Base-by-base conservation (phyloP, 2,329 filamentous ascomycete species). In the Cladosporium colombiae region DNA sequence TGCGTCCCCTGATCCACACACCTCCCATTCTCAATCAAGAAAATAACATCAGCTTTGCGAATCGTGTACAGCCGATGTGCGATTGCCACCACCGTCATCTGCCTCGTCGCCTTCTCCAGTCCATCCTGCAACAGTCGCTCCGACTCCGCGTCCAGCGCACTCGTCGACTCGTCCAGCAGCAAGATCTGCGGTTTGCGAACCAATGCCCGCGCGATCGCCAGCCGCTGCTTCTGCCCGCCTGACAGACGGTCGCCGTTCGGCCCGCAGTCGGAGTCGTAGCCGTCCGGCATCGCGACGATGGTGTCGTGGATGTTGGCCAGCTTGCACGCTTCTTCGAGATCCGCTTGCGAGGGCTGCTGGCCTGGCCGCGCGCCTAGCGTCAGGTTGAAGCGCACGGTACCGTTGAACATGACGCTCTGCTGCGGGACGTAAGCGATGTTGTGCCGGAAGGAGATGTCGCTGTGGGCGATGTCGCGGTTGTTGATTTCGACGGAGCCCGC, bases 241-340 rank as follows among this genome's bases (percentile, higher is more conserved):
- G 78, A 80, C 16, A 81, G 71, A 55, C 78, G 75, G 33, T 74
- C 78, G 7, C 79, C 79, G 37, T 76, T 78, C 5, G 76, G 72
- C 13, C 79, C 79, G 66, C 76, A 78, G n/a, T 76, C 75, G 0
- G 89, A 91, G 14, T 89, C 78, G 72, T 91, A 91, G 0, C 88
- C 88, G 16, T 89, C 78, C 0, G 88, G 88, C 18, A 92, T 78
- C 0, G 82, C 78, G 65, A 81, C 78, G 70, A 92, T 89, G 27
- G 85, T 86, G 29, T 91, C 87, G 76, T 91, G 88, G 68, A 92
- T 90, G 72, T 90, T 89, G 40, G 89, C 89, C 18, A 89, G 78
- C 65, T 83, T 83, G 73, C 89, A 91, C 0, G 89, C 89, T 62
- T 86, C 84, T 68, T 88, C 82, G 55, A 91, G 87, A 56, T 91